Evolutionary conservation across 169 alveolate species (phyloP), one percentile per base, ranked within the genome.

Genomic region (Plasmodium berghei): DNA sequence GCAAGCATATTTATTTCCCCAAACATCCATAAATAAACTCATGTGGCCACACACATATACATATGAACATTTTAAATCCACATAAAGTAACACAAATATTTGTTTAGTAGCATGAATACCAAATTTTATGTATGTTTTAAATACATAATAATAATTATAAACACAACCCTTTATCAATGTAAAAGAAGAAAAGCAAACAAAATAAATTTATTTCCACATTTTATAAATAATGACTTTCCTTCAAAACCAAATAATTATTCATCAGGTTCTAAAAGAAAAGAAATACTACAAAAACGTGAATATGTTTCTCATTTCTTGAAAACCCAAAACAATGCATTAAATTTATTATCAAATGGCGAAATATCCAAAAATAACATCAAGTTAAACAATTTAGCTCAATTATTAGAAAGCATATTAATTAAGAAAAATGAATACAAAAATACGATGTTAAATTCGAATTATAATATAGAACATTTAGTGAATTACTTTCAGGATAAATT

Each of bases 351-450:
- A 28, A 56, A 26, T 46, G 70, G 40, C 10, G 49, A 77, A 14
- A 49, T 63, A 58, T 56, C 46, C 52, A 26, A 72, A 26, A 45
- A 64, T 40, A 49, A 14, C 66, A 34, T 20, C 48, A 34, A 40
- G 28, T 22, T 73, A 56, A 18, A 58, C 69, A 28, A 63, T 52
- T 64, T 58, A 58, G 58, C 28, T 20, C 48, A 59, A 73, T 73
- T 59, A 46, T 40, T 73, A 52, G 73, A 73, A 34, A 40, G 26
- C 18, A 48, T 40, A 26, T 58, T 73, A 12, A 63, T 42, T 40
- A 59, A 42, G 34, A 73, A 73, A 73, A 18, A 73, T 9, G 89
- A 83, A 83, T 56, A 75, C 34, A 75, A 49, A 5, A 63, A 67
- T 59, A 56, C 20, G 20, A 18, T n/a, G 1, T 10, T 22, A 72